A percentile compares a stretch with the other conserved stretches of the same genome.
Conservation (phyloP, 2,329 filamentous ascomycete genomes). For the Chrysosporium keratinophilum region DNA sequence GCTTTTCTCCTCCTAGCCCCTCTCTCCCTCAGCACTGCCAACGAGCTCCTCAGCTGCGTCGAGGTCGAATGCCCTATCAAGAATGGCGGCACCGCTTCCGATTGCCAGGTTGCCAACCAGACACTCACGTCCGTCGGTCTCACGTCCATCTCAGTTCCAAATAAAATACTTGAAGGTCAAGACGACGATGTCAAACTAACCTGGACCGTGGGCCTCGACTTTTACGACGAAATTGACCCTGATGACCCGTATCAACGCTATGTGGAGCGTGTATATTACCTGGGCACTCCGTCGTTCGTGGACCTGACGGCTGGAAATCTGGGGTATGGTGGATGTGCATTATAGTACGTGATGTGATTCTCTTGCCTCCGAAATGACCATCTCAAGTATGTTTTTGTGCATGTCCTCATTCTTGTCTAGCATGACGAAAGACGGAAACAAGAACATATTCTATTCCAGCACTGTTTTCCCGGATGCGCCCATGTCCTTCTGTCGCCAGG, state of each 20-base stretch:
- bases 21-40: conserved; percentile 5
- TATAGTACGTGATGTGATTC: conserved; percentile 3
- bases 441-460: too few relatives aligned
- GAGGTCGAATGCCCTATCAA: conserved; percentile 5
- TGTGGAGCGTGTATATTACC: conserved; percentile 6
- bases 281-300: conserved; percentile 1
- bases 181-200: conserved; percentile 3
- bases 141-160: conserved; percentile 1
- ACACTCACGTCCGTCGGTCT: neutral
- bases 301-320: neutral
- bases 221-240: neutral
- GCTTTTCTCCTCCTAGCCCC: neutral
- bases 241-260: neutral
- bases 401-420: too few relatives aligned
- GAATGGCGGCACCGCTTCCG: neutral
- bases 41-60: conserved; percentile 4
- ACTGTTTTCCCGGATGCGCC: neutral
- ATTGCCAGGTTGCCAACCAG: conserved; percentile 6
- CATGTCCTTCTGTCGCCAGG: neutral
- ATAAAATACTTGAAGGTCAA: neutral
- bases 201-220: conserved; percentile 3
- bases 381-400: too few relatives aligned
- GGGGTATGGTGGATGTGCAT: conserved; percentile 2
- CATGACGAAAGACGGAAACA: too few relatives aligned
- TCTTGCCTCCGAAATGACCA: neutral